phyloP scores from a whole-genome alignment of 192 early-diverging fungal species.

The Backusella tarrabulga region DNA sequence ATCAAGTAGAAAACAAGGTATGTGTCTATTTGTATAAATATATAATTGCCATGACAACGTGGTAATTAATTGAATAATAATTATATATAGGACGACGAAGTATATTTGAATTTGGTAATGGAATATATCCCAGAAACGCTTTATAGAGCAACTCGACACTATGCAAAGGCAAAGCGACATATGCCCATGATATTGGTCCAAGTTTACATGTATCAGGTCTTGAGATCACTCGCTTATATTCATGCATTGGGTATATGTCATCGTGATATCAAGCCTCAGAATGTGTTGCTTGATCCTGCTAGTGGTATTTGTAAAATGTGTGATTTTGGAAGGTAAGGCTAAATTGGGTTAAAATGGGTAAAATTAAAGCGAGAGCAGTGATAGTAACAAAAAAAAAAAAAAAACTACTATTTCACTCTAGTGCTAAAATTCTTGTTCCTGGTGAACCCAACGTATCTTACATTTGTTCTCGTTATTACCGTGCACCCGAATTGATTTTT shows the following conservation, averaged over 20 bases:
- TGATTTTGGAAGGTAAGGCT: constrained; percentile 82
- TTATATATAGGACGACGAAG: constrained; percentile 73
- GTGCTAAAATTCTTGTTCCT: constrained; percentile 92
- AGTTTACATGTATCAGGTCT: constrained; percentile 98
- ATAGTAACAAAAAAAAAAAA: background rate
- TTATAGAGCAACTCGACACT: constrained; percentile 88
- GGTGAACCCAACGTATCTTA: constrained; percentile 98
- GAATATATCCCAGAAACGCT: constrained; percentile 97
- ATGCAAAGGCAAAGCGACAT: constrained; percentile 83
- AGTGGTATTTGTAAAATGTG: constrained; percentile 95
- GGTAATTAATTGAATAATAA: too few species aligned
- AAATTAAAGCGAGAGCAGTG: background rate
- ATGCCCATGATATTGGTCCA: constrained; percentile 94
- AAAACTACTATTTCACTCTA: constrained; percentile 23
- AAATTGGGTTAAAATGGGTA: background rate
- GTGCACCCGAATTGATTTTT: constrained; percentile 96
- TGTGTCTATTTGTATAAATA: background rate
- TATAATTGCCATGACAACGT: background rate
- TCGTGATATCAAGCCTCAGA: constrained; percentile 99
- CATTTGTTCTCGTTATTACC: constrained; percentile 97
- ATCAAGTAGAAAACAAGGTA: constrained; percentile 82
- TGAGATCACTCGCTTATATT: constrained; percentile 95
- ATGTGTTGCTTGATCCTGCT: constrained; percentile 86
- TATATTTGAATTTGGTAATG: constrained; percentile 93
- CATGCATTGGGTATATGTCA: constrained; percentile 98